These are phyloP conservation scores for Penicillium sp. DNA, from an alignment of 2,329 filamentous ascomycete species.

Conservation along the genomic window DNA sequence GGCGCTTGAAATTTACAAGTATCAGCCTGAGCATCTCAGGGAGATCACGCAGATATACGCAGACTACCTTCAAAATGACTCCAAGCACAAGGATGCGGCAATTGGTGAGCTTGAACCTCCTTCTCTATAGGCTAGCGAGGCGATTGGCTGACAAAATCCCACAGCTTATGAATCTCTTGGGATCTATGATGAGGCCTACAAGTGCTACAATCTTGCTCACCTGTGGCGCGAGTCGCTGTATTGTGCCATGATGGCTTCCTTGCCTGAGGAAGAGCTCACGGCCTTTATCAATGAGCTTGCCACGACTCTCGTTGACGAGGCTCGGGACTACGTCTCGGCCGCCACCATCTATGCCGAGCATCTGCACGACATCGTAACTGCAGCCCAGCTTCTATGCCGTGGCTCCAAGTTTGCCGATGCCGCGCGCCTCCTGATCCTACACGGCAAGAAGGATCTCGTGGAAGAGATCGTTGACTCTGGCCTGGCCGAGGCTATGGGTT, in stretches of 20 bases:
- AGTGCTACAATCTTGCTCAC: conserved; percentile 82
- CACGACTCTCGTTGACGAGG: conserved; percentile 75
- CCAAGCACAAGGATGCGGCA: conserved; percentile 83
- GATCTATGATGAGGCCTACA: conserved; percentile 75
- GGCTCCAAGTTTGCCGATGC: conserved; percentile 88
- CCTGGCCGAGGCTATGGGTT: conserved; percentile 79
- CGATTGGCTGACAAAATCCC: conserved; percentile 15
- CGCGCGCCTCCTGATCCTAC: conserved; percentile 74
- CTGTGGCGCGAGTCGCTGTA: conserved; percentile 92
- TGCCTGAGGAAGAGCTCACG: conserved; percentile 65
- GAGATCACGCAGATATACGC: conserved; percentile 81
- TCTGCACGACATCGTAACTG: conserved; percentile 71
- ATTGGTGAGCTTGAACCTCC: conserved; percentile 54
- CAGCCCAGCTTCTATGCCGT: conserved; percentile 80
- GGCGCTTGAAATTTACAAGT: conserved; percentile 82
- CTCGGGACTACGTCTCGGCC: conserved; percentile 81
- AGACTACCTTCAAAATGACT: conserved; percentile 73
- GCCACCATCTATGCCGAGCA: conserved; percentile 83
- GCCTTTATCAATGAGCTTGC: conserved; percentile 76
- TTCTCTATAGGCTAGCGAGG: neutral
- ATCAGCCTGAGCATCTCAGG: conserved; percentile 70
- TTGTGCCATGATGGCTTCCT: conserved; percentile 71
- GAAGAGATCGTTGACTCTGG: conserved; percentile 74
- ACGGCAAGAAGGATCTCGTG: conserved; percentile 67
- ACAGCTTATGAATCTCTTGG: conserved; percentile 81